Percentiles rank a stretch among this genome's conserved stretches.
These are phyloP conservation scores for Fusarium pseudoanthophilum DNA, from an alignment of 2,329 filamentous ascomycete genomes.

Conservation along the genomic window DNA sequence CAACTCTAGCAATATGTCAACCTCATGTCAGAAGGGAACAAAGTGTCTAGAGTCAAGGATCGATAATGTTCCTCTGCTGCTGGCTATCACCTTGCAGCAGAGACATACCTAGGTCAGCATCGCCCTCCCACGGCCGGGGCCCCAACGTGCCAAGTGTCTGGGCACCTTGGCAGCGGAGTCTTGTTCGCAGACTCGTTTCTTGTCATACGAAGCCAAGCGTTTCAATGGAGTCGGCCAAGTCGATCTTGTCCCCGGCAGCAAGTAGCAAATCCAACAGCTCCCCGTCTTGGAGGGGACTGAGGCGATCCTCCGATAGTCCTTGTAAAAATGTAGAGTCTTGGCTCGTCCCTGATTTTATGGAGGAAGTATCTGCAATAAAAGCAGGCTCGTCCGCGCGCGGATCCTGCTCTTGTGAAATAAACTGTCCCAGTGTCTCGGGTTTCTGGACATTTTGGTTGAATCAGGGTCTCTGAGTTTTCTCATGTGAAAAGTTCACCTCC, in stretches of 20 bases:
- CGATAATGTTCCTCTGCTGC: neutral
- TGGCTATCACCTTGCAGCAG: constrained; percentile 3
- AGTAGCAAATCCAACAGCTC: constrained; percentile 3
- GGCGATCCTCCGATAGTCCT: neutral
- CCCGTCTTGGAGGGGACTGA: neutral
- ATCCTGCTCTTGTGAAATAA: neutral
- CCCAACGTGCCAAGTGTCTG: constrained; percentile 33
- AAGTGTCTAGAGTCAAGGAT: neutral
- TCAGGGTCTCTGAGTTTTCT: neutral
- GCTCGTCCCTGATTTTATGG: constrained; percentile 1
- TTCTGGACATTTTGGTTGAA: neutral
- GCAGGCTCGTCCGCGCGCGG: constrained; percentile 1
- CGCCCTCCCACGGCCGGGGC: neutral
- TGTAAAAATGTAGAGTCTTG: constrained; percentile 4
- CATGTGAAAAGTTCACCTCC: neutral
- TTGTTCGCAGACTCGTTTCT: constrained; percentile 14
- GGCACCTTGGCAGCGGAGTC: constrained; percentile 39
- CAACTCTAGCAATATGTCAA: neutral
- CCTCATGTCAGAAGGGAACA: neutral
- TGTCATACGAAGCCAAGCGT: constrained; percentile 18
- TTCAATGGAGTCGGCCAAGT: constrained; percentile 29
- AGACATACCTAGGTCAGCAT: constrained; percentile 15
- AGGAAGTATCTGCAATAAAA: constrained; percentile 29
- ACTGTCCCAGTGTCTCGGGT: neutral
- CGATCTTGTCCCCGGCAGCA: constrained; percentile 28